Percentiles rank a stretch among this genome's conserved stretches.
Conservation (phyloP, 2,329 filamentous ascomycete genomes). For the Cladophialophora psammophila region DNA sequence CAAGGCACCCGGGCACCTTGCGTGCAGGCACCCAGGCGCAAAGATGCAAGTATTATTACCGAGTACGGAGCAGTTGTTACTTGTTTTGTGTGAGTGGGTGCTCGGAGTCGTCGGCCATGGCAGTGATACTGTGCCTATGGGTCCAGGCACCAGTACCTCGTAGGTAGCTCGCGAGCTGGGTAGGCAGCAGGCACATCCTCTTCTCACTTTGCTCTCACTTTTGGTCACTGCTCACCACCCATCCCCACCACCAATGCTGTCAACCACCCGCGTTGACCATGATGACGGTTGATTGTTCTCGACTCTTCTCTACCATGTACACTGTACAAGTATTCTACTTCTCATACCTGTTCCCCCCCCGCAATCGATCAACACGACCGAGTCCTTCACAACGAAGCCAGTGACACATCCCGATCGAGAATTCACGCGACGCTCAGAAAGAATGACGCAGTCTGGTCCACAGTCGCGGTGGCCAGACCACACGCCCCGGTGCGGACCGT, state of each 20-base stretch:
- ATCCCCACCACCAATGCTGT: neutral
- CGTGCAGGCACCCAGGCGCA: too few relatives aligned
- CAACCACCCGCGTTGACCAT: neutral
- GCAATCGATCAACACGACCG: neutral
- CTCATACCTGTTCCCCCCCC: neutral
- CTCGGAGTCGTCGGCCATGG: neutral
- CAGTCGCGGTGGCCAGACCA: neutral
- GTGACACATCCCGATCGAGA: neutral
- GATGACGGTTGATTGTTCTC: neutral
- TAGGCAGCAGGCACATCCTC: neutral
- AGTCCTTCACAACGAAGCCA: neutral
- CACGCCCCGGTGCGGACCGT: conserved; percentile 1
- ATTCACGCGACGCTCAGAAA: neutral
- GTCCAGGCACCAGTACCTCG: too few relatives aligned
- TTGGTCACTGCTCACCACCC: neutral
- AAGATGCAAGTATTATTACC: too few relatives aligned
- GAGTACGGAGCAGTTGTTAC: neutral
- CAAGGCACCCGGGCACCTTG: neutral
- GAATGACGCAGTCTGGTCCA: conserved; percentile 6
- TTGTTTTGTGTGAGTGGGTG: conserved; percentile 4
- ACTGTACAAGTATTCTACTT: neutral
- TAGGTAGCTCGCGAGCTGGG: too few relatives aligned
- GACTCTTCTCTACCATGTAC: neutral
- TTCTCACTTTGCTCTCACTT: neutral
- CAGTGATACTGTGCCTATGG: neutral